phyloP scores from a whole-genome alignment of 306 rosid genomes.

The Mimosa bimucronata region DNA sequence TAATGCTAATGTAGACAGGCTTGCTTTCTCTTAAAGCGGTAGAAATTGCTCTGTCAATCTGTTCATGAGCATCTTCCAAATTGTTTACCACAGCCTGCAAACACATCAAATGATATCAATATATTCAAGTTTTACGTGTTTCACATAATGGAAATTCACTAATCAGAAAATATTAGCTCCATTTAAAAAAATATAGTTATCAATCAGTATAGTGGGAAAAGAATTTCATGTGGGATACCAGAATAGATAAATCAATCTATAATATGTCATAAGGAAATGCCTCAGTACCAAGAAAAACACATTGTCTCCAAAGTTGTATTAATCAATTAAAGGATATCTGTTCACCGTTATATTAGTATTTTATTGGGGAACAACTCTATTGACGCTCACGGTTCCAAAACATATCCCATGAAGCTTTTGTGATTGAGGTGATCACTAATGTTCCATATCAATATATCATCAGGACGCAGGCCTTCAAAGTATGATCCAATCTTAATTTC shows the following conservation, averaged over 20 bases:
- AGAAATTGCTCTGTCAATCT: slow-evolving; percentile 52
- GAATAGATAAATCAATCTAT: background rate
- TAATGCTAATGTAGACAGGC: slow-evolving; percentile 53
- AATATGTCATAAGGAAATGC: background rate
- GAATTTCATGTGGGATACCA: background rate
- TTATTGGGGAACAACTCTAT: background rate
- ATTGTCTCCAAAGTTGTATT: background rate
- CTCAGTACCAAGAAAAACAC: background rate
- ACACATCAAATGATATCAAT: background rate
- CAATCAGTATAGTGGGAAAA: background rate
- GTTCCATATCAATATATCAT: too few relatives aligned
- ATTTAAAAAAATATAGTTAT: background rate
- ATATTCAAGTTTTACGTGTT: background rate
- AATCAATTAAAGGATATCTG: background rate
- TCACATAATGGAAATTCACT: background rate
- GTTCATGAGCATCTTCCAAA: slow-evolving; percentile 52
- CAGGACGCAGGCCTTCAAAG: background rate
- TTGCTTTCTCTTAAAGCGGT: slow-evolving; percentile 53
- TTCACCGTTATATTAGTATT: background rate
- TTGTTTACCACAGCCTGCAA: slow-evolving; percentile 55
- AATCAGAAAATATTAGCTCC: background rate
- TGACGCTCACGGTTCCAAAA: background rate
- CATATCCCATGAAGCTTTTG: background rate
- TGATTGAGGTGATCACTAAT: background rate
- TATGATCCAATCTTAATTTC: background rate